Evolutionary conservation across 495 filamentous ascomycete genomes (phyloP).

Genomic region (Sphaerosporella brunnea): DNA sequence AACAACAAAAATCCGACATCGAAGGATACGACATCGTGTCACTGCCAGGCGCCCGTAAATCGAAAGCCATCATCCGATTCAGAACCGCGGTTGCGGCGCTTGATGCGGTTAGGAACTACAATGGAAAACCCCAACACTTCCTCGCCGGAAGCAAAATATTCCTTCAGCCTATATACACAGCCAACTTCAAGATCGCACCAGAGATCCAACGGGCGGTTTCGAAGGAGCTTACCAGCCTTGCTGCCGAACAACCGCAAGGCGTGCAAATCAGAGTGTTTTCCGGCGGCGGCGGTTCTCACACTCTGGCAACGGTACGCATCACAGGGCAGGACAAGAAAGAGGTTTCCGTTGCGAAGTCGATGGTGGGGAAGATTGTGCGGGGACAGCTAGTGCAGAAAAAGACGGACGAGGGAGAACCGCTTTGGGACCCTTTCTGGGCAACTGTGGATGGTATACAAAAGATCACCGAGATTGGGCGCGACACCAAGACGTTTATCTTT

Average conservation of each 20-base stretch:
- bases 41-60: constrained; percentile 5
- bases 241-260: neutral
- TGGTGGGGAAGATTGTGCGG: constrained; percentile 10
- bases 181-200: constrained; percentile 12
- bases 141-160: constrained; percentile 9
- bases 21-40: constrained; percentile 17
- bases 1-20: constrained; percentile 6
- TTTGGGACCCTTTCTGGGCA: constrained; percentile 16
- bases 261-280: constrained; percentile 14
- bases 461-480: constrained; percentile 5
- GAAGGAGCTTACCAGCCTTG: constrained; percentile 11
- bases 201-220: constrained; percentile 13
- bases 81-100: constrained; percentile 10
- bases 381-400: constrained; percentile 12
- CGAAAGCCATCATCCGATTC: constrained; percentile 12
- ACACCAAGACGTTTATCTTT: constrained; percentile 15
- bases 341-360: constrained; percentile 11
- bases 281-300: neutral
- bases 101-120: constrained; percentile 6
- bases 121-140: constrained; percentile 6
- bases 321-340: constrained; percentile 10
- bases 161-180: constrained; percentile 10
- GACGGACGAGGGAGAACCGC: neutral
- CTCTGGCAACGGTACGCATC: constrained; percentile 10
- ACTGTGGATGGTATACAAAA: constrained; percentile 6